Evolutionary conservation across 306 rosid genomes (phyloP).

Genomic region (Mimosa bimucronata): DNA sequence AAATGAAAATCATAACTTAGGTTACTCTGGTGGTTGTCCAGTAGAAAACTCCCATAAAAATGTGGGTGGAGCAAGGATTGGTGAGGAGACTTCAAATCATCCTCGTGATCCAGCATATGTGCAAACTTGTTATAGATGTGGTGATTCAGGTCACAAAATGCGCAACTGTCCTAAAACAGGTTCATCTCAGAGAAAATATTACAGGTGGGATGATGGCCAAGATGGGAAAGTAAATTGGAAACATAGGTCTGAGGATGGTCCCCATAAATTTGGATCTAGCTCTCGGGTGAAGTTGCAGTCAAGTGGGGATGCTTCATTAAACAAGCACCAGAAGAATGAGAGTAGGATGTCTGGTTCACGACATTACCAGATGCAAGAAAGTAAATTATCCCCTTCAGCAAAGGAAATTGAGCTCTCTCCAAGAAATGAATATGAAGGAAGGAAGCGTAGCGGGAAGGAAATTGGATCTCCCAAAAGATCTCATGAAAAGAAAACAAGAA

Average conservation of each 20-base stretch:
- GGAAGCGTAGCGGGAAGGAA: conserved; percentile 51
- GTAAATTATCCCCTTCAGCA: conserved; percentile 29
- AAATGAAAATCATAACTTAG: conserved; percentile 42
- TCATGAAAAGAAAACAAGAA: conserved; percentile 45
- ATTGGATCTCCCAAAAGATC: conserved; percentile 39
- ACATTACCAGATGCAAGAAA: conserved; percentile 26
- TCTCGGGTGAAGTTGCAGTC: conserved; percentile 40
- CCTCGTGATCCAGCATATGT: conserved; percentile 31
- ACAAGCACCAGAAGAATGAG: conserved; percentile 39
- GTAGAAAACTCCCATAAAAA: conserved; percentile 40
- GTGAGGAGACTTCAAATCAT: conserved; percentile 36
- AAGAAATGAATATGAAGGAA: conserved; percentile 42
- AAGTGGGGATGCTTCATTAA: conserved; percentile 36
- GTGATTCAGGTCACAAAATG: conserved; percentile 59
- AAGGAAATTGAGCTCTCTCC: conserved; percentile 35
- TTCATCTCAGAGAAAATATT: conserved; percentile 36
- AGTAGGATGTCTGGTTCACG: conserved; percentile 38
- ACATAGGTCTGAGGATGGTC: conserved; percentile 35
- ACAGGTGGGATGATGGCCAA: conserved; percentile 34
- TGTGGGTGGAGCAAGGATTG: conserved; percentile 26
- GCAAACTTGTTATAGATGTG: conserved; percentile 55
- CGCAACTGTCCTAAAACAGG: conserved; percentile 53
- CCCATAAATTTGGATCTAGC: conserved; percentile 40
- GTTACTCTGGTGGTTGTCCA: conserved; percentile 45
- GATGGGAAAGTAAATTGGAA: conserved; percentile 30